Evolutionary conservation across 768 basidiomycete genomes (phyloP), one percentile per base, ranked within the genome.

Genomic region (Suillus lakei): DNA sequence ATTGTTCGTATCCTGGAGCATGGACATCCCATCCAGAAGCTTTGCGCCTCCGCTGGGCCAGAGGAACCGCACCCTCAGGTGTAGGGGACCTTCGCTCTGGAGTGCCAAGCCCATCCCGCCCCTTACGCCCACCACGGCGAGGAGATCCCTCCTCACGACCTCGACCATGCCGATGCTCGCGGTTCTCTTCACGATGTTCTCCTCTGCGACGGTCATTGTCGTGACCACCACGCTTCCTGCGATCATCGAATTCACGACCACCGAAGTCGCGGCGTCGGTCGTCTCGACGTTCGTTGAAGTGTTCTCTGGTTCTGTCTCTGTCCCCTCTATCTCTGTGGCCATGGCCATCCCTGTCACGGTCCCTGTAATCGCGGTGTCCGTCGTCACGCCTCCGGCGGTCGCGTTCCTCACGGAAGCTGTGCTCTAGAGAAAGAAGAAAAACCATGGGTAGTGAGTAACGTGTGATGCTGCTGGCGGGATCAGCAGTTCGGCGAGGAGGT

Each of bases 11-110:
- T 5, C 96, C 96, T 4, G 93, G 92, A 21, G 96, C 94, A 77
- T 95, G 92, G 26, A 98, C 91, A 77, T 99, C 95, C 98, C 98
- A 99, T 0, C 93, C 93, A 53, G 94, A 95, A 6, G 94, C 92
- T 71, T 93, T 93, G 34, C 96, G 83, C 75, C 91, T 91, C 67
- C 96, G 83, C 74, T 98, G 94, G 9, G 91, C 91, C 67, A 99
- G 79, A 0, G 93, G 90, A 48, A 88, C 80, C 16, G 88, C 86
- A 56, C 91, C 92, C 72, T 93, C 90, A 0, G 98, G 98, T 12
- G 97, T 99, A 12, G 97, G 96, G 0, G 91, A 93, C 70, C 96
- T 81, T 70, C 92, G 82, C 67, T 93, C 93, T 2, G 90, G 91
- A 16, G 91, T 89, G 26, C 88, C 91, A 30, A 79, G 76, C 12